These are phyloP conservation scores for Tolypocladium tropicale DNA, from an alignment of 2,329 filamentous ascomycete genomes.

Conservation along the genomic window DNA sequence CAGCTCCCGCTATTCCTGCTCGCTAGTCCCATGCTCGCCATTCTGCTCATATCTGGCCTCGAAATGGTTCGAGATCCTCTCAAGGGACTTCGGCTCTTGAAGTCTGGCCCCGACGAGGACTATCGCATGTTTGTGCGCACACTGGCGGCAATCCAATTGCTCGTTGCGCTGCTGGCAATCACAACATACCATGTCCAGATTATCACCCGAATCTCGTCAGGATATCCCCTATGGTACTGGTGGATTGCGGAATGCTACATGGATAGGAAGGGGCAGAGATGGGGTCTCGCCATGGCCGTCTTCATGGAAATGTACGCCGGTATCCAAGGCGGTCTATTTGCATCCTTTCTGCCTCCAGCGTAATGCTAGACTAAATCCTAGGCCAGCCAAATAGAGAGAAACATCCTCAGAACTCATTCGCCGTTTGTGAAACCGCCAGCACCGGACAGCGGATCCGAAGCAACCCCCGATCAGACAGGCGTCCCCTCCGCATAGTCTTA, in stretches of 20 bases:
- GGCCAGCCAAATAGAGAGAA: background rate
- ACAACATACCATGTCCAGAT: slow-evolving; percentile 91
- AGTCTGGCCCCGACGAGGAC: slow-evolving; percentile 4
- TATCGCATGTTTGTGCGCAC: slow-evolving; percentile 31
- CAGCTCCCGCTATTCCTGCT: slow-evolving; percentile 85
- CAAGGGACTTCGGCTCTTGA: slow-evolving; percentile 2
- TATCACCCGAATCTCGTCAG: slow-evolving; percentile 78
- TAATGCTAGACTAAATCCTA: slow-evolving; percentile 23
- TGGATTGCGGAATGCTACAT: slow-evolving; percentile 51
- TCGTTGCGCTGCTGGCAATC: slow-evolving; percentile 61
- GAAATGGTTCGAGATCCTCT: slow-evolving; percentile 21
- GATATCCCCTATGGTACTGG: slow-evolving; percentile 83
- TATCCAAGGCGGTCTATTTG: slow-evolving; percentile 75
- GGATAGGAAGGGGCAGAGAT: slow-evolving; percentile 17
- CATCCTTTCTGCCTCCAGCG: slow-evolving; percentile 85
- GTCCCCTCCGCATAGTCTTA: background rate
- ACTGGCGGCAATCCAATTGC: slow-evolving; percentile 61
- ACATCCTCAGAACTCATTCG: too few species aligned
- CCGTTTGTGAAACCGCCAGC: background rate
- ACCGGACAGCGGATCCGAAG: background rate
- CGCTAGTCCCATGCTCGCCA: slow-evolving; percentile 62
- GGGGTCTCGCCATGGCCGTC: slow-evolving; percentile 37
- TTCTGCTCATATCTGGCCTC: slow-evolving; percentile 50
- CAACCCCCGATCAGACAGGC: background rate
- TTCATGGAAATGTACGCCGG: slow-evolving; percentile 75